Base-by-base conservation (phyloP, 441 rosid species). In the Croton laevigatus region DNA sequence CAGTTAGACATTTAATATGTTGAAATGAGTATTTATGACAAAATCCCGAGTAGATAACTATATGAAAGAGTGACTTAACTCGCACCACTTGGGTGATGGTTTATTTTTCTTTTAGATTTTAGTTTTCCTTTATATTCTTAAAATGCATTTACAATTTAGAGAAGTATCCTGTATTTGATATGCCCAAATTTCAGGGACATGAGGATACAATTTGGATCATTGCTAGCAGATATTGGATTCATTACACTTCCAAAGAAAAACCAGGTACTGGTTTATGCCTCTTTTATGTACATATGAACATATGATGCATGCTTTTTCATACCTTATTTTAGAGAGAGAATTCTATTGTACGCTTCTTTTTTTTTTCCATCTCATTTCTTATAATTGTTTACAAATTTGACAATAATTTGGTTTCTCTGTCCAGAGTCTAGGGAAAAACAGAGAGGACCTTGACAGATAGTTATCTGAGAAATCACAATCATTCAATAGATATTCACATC, bases 211-310 rank as follows among this genome's bases (percentile, higher is more conserved):
- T 94, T 89, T 79, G 99, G 94, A 65, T 85, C 87, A 22, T 77
- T 91, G 83, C 88, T 94, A 23, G 93, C 91, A 17, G 97, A 91
- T 81, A 91, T 91, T 60, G 97, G 99, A 75, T 90, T 94, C 69
- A 84, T 91, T 71, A 79, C 79, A 80, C 80, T 85, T 82, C 97
- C 96, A 37, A 81, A 74, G 63, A 84, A 83, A 68, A 68, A 79
- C 72, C 87, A 82, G 97, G 99, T 94, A 72, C 55, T 66, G 37
- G 37, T 72, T 65, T 75, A 12, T 58, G 65, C 13, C 0, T 9
- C 48, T 48, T 32, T 48, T 16, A 36, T 7, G 42, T 4, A 16
- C 9, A 20, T 49, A 49, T 55, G 3, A 55, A 16, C 4, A n/a
- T n/a, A 49, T 11, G 3, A 55, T 49, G 48, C 11, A 19, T 23